Conservation (phyloP, 345 rosid genomes). For the Noccaea caerulescens region DNA sequence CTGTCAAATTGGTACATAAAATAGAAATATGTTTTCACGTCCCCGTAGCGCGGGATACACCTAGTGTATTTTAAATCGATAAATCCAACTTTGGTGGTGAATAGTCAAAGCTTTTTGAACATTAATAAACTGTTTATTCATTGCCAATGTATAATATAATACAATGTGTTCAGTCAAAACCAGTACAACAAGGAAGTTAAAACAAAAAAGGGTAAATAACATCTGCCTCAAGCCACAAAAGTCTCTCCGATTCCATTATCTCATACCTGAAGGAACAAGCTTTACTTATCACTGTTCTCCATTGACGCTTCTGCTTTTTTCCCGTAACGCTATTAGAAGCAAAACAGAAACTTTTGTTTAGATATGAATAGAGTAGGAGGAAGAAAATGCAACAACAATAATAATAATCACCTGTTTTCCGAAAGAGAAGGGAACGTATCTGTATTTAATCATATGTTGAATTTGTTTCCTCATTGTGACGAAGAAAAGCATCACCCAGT, state of each 20-base stretch:
- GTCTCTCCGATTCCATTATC: constrained; percentile 3
- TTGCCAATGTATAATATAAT: neutral
- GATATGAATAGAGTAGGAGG: neutral
- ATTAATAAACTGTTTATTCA: neutral
- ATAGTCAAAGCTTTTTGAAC: neutral
- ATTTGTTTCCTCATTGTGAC: constrained; percentile 82
- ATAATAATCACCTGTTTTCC: constrained; percentile 70
- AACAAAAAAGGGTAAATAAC: neutral
- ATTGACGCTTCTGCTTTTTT: constrained; percentile 53
- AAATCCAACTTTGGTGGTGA: neutral
- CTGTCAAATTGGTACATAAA: too few species aligned
- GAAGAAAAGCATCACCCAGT: constrained; percentile 69
- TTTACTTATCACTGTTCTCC: constrained; percentile 39
- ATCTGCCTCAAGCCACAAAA: constrained; percentile 3
- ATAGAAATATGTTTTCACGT: too few species aligned
- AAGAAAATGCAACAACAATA: neutral
- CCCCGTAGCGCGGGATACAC: too few species aligned
- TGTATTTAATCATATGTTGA: constrained; percentile 80
- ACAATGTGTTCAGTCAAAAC: constrained; percentile 24
- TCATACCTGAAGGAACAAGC: constrained; percentile 17
- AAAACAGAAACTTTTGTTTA: neutral
- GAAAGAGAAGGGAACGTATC: constrained; percentile 77
- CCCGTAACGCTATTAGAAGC: constrained; percentile 55
- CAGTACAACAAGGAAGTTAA: neutral
- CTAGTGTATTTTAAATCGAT: constrained; percentile 34